Base-by-base conservation (phyloP, 2,329 filamentous ascomycete species). In the Alternaria ventricosa region DNA sequence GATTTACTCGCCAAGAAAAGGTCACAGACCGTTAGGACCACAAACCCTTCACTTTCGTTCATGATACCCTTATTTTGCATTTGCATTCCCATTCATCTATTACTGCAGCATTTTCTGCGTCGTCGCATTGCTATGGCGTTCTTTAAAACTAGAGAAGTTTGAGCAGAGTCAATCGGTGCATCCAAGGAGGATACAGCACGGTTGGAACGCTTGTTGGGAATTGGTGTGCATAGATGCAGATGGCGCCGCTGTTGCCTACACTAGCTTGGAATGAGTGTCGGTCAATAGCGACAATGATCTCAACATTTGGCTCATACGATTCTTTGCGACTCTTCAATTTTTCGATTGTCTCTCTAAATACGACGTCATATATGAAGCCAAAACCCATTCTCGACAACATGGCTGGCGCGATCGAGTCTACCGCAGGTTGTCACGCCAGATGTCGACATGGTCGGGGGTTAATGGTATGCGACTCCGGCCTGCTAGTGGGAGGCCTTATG, bases 401-500 rank as follows among this genome's bases (percentile, higher is more conserved):
- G 30, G n/a, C 20, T 25, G 47, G 44, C 41, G 44, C 50, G 33
- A 53, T 68, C 65, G 66, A 59, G 60, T 69, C 71, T 66, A 53
- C 30, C 60, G 49, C 63, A 57, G 57, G 64, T 67, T 51, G 59
- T 66, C 66, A 68, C 60, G 66, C 68, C 68, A 67, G 61, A 60
- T 64, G 64, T 66, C 65, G 57, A 70, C 62, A 58, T 53, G 53
- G 56, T 57, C 65, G 60, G 66, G 62, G 47, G 49, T 59, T 62
- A 61, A 60, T 63, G 63, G 61, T 67, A 60, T 74, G 75, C 74
- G 73, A 75, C 70, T 69, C 62, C 68, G 67, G 70, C 63, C 65
- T 66, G 65, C 61, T 76, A 75, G 73, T 74, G 71, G 77, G 76
- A 62, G 69, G 76, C 77, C 76, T 79, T 46, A 61, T 55, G 61